Evolutionary conservation across 768 basidiomycete species (phyloP).

Genomic region (Mrakia gelida): DNA sequence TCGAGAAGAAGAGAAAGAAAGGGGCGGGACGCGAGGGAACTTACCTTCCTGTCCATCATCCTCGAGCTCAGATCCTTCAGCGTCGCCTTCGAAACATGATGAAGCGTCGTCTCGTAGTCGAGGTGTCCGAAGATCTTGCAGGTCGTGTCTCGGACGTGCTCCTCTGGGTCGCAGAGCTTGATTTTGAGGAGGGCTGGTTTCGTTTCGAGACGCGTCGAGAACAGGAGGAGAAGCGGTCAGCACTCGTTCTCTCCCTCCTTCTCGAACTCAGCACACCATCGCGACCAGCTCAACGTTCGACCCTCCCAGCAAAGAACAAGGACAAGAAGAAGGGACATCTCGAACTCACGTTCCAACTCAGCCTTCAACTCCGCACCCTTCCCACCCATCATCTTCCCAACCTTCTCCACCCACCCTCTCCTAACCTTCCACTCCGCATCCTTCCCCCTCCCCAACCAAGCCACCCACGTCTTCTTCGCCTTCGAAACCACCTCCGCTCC

Average conservation of each 20-base stretch:
- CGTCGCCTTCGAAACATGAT: slow-evolving; percentile 65
- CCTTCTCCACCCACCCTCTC: slow-evolving; percentile 69
- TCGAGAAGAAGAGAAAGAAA: not conserved
- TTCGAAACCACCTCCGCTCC: slow-evolving; percentile 48
- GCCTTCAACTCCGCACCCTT: slow-evolving; percentile 39
- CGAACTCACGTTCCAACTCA: slow-evolving; percentile 65
- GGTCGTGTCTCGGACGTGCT: slow-evolving; percentile 77
- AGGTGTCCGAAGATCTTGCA: slow-evolving; percentile 76
- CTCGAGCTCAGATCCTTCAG: slow-evolving; percentile 65
- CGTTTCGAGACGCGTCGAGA: not conserved
- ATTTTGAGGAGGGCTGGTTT: slow-evolving; percentile 48
- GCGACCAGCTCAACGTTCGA: too few relatives aligned
- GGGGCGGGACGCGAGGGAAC: slow-evolving; percentile 27
- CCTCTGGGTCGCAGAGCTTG: slow-evolving; percentile 83
- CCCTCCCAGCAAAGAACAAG: too few relatives aligned
- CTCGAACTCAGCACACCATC: slow-evolving; percentile 50
- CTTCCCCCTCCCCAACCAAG: slow-evolving; percentile 72
- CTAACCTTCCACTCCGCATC: slow-evolving; percentile 71
- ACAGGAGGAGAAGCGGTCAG: not conserved
- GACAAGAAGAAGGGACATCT: not conserved
- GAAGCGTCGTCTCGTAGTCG: slow-evolving; percentile 85
- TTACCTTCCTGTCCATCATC: slow-evolving; percentile 78
- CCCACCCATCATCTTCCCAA: slow-evolving; percentile 50
- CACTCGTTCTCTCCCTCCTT: slow-evolving; percentile 41
- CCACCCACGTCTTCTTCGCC: slow-evolving; percentile 73